Conservation (phyloP, 768 basidiomycete species). For the Podaxis mareebaensis region DNA sequence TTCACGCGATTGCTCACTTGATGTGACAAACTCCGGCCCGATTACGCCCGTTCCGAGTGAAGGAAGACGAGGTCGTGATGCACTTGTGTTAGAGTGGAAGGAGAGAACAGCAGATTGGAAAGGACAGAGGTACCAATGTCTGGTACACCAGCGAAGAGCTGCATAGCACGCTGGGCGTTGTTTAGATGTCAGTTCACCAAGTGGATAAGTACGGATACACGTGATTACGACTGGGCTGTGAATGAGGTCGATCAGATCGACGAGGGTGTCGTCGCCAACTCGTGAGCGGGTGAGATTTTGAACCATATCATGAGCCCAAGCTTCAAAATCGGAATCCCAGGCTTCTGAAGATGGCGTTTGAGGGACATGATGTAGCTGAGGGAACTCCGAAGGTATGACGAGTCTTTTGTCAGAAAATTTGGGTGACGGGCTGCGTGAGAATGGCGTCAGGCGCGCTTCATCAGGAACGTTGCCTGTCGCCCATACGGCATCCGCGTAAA, state of each 20-base stretch:
- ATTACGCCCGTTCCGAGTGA: not conserved
- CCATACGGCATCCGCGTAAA: not conserved
- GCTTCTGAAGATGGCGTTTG: not conserved
- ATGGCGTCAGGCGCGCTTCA: not conserved
- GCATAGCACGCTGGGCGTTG: not conserved
- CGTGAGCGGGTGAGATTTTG: not conserved
- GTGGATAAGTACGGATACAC: not conserved
- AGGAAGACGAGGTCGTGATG: not conserved
- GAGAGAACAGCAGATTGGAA: not conserved
- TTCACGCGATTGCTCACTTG: not conserved
- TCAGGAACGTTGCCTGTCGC: not conserved
- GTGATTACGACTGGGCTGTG: not conserved
- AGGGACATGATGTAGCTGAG: not conserved
- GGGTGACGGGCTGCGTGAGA: not conserved
- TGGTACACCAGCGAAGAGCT: not conserved
- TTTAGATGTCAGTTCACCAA: not conserved
- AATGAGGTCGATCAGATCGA: not conserved
- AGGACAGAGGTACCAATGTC: not conserved
- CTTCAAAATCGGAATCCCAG: not conserved
- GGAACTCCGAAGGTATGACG: not conserved
- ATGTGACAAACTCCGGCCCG: not conserved
- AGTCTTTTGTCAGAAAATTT: not conserved
- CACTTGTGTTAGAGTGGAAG: not conserved
- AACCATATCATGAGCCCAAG: not conserved
- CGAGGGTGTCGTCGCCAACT: not conserved